Percentiles rank a stretch among this genome's conserved stretches.
These are phyloP conservation scores for Staphylotrichum longicolle DNA, from an alignment of 495 filamentous ascomycete genomes.

Conservation along the genomic window DNA sequence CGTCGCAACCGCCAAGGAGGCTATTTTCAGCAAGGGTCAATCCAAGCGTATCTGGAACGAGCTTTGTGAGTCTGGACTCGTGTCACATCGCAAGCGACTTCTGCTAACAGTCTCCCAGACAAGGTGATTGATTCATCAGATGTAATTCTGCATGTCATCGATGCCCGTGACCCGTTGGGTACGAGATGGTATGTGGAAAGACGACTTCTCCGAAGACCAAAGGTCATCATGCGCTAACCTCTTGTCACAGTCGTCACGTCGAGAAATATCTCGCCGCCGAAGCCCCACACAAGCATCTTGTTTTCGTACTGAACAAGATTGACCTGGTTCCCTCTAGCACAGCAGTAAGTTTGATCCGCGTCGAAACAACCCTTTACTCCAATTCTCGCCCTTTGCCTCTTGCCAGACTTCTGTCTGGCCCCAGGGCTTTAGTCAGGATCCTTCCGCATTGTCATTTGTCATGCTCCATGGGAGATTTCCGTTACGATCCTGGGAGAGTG, in stretches of 20 bases:
- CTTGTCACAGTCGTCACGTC: conserved; percentile 55
- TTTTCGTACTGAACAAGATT: conserved; percentile 82
- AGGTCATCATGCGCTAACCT: background rate
- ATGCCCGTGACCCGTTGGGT: conserved; percentile 86
- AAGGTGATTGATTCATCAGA: conserved; percentile 98
- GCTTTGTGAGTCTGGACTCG: conserved; percentile 54
- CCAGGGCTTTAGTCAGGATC: conserved; percentile 94
- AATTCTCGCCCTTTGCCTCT: background rate
- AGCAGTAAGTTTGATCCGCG: conserved; percentile 69
- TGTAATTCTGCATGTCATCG: conserved; percentile 90
- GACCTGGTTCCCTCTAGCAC: conserved; percentile 91
- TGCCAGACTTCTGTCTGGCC: conserved; percentile 24
- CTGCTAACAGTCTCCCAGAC: conserved; percentile 30
- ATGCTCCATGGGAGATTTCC: conserved; percentile 69
- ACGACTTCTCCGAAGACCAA: background rate
- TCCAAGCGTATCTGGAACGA: conserved; percentile 98
- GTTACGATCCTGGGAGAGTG: conserved; percentile 99
- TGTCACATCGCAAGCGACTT: background rate
- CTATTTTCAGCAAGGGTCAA: conserved; percentile 92
- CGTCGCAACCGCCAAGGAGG: conserved; percentile 71
- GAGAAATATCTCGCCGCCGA: conserved; percentile 94
- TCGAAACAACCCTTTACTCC: background rate
- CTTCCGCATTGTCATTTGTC: conserved; percentile 51
- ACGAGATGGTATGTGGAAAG: conserved; percentile 60
- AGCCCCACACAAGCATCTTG: conserved; percentile 75